Evolutionary conservation across 2,329 filamentous ascomycete species (phyloP).

Genomic region (Claviceps digitariae): DNA sequence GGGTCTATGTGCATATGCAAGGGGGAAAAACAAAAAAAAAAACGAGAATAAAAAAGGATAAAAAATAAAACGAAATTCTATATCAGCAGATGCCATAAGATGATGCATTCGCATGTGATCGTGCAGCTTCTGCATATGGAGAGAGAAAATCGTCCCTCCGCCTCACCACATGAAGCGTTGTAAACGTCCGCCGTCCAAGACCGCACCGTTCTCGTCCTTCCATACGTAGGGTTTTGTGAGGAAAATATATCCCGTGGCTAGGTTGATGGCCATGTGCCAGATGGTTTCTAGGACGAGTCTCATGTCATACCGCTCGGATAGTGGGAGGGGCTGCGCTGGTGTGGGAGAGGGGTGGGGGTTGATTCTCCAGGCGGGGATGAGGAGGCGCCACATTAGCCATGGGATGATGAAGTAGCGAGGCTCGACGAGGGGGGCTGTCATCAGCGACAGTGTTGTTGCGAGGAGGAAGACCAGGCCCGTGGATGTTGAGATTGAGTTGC

Average conservation of each 20-base stretch:
- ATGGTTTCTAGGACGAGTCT: constrained; percentile 46
- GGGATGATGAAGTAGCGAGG: constrained; percentile 93
- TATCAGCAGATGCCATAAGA: too few species aligned
- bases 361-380: constrained; percentile 45
- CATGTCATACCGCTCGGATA: constrained; percentile 24
- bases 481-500: constrained; percentile 28
- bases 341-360: constrained; percentile 7
- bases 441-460: constrained; percentile 61
- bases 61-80: too few species aligned
- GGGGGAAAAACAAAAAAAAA: neutral
- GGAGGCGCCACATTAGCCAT: constrained; percentile 83
- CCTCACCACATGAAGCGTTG: constrained; percentile 75
- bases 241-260: constrained; percentile 57
- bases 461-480: constrained; percentile 46
- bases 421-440: constrained; percentile 86
- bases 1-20: neutral
- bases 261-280: constrained; percentile 57
- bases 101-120: too few species aligned
- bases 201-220: constrained; percentile 35
- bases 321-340: neutral
- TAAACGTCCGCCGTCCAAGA: constrained; percentile 40
- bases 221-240: constrained; percentile 55
- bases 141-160: neutral
- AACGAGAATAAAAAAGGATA: too few species aligned
- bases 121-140: neutral